Evolutionary conservation across 352 stramenopile genomes (phyloP), one percentile per base, ranked within the genome.

Genomic region (Globisporangium nodosum): DNA sequence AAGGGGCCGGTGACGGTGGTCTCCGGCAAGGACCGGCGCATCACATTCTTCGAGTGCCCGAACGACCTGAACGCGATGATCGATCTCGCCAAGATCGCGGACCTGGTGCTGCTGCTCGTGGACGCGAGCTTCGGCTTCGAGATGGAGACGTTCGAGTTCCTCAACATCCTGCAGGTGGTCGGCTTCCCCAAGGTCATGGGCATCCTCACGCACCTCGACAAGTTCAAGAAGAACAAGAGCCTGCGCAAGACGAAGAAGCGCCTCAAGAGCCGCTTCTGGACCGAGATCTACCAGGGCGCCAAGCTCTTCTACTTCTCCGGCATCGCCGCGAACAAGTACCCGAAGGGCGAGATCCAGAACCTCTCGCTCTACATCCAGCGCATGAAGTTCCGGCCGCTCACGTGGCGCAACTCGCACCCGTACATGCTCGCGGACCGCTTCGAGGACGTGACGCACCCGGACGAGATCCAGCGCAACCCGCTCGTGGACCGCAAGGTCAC

Each of bases 121-220:
- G 97, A 99, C 85, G 97, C 96, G n/a, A 99, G 96, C 66, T 99
- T 99, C 66, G 98, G 98, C 9, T 99, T 99, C 70, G 97, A 99
- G 70, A 99, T 99, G 97, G 97, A 99, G 75, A 99, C 97, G 15
- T 99, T 99, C 60, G 98, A 99, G 81, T 99, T 99, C 69, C 85
- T 99, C 9, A 99, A 99, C 73, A 97, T 99, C 60, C 84, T 99
- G 11, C 97, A 99, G 76, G 78, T 89, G 31, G 73, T 86, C 0
- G 85, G 85, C 0, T 95, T 95, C 61, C 92, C 92, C 18, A 96
- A 96, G 65, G 92, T 98, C 31, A 98, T 99, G 90, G 97, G 97
- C 50, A 96, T 99, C 47, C 88, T 99, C 53, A 99, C 98, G 21
- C 96, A 99, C 72, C 73, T 99, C 49, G 98, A 99, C 81, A 76